Percentiles rank a stretch among this genome's conserved stretches.
phyloP scores from a whole-genome alignment of 2,329 filamentous ascomycete species.

The Cercospora brassicicola region DNA sequence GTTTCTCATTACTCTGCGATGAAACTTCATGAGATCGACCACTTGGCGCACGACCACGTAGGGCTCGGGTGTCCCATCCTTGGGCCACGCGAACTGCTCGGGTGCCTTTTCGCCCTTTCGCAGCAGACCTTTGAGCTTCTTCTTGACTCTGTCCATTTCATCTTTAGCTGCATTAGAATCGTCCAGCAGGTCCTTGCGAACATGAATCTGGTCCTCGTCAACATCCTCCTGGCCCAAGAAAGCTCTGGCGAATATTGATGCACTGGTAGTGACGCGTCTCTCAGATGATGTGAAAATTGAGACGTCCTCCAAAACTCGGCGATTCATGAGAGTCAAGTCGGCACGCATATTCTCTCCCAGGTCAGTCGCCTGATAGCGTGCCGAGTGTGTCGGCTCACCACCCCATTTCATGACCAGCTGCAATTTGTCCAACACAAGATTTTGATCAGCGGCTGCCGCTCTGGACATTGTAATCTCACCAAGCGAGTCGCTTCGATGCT shows the following conservation, averaged over 20 bases:
- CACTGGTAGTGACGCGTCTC: conserved; percentile 88
- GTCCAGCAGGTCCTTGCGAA: conserved; percentile 91
- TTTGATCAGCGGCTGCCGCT: conserved; percentile 89
- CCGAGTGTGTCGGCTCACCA: conserved; percentile 95
- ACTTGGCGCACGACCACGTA: conserved; percentile 89
- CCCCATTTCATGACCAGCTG: conserved; percentile 99
- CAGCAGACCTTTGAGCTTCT: conserved; percentile 91
- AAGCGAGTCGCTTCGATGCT: conserved; percentile 76
- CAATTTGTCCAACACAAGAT: conserved; percentile 88
- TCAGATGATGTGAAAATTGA: conserved; percentile 96
- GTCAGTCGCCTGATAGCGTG: conserved; percentile 92
- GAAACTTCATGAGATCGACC: conserved; percentile 96
- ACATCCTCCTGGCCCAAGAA: conserved; percentile 87
- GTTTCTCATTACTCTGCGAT: conserved; percentile 89
- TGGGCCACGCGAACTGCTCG: conserved; percentile 96
- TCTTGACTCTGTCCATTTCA: conserved; percentile 99
- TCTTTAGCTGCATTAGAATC: conserved; percentile 98
- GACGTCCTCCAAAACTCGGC: conserved; percentile 87
- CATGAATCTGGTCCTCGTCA: conserved; percentile 78
- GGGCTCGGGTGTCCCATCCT: conserved; percentile 86
- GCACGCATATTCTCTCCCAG: conserved; percentile 94
- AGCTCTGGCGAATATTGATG: conserved; percentile 89
- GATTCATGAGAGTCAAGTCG: conserved; percentile 88
- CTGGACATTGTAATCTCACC: conserved; percentile 90
- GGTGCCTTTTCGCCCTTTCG: conserved; percentile 91